Evolutionary conservation across 768 basidiomycete species (phyloP), one percentile per base, ranked within the genome.

Genomic region (Naematelia encephala): DNA sequence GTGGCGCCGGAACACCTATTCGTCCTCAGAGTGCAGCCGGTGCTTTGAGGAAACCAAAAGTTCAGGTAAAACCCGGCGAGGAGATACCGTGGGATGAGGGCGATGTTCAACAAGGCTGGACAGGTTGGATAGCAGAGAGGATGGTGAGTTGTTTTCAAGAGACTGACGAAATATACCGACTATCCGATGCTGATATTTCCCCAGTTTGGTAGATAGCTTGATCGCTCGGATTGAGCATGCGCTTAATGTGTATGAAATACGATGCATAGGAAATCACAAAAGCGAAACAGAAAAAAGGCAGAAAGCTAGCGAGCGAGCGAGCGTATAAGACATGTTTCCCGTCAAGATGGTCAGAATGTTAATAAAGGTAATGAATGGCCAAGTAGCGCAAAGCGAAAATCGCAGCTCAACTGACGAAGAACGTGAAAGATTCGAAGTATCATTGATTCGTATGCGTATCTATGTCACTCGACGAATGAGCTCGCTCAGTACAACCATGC

Each of bases 111-210:
- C 54, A 55, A 55, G 54, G 54, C 54, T 39, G 34, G 34, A 39
- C 34, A 39, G 34, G 34, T 16, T 39, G 26, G 46, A 10, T 61
- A 12, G 62, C 62, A 47, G 59, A 57, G 47, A 60, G 62, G 62
- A 23, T 64, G 4, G 62, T 64, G 46, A 53, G 62, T 64, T 16
- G 10, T 34, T 39, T 5, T 3, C 34, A 8, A 39, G 8, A 8
- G n/a, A n/a, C n/a, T n/a, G n/a, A n/a, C n/a, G n/a, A n/a, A n/a
- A n/a, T n/a, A n/a, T n/a, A n/a, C n/a, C n/a, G n/a, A n/a, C n/a
- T 8, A 8, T 39, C 8, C 34, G 8, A 39, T 16, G 34, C 34
- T 39, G 16, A 39, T 16, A 39, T 39, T n/a, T 16, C 34, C 16
- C 34, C 34, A 39, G 34, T 39, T 39, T 16, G 34, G 34, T 8